Conservation (phyloP, 371 early-diverging fungal species). For the Dichotomocladium elegans region DNA sequence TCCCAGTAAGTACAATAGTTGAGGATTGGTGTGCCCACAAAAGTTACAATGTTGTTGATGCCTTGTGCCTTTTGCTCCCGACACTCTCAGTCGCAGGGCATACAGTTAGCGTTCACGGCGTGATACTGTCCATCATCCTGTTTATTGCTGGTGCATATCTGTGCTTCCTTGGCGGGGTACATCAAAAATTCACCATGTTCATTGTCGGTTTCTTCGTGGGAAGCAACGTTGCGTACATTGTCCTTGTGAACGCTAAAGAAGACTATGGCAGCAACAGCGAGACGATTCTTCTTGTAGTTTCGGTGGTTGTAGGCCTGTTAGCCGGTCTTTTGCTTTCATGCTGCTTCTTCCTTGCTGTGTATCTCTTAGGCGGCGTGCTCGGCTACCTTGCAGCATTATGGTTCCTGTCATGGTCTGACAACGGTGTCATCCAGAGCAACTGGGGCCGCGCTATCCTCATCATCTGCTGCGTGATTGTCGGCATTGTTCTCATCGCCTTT, state of each 20-base stretch:
- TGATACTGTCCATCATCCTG: constrained; percentile 50
- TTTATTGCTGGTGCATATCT: constrained; percentile 47
- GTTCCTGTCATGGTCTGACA: constrained; percentile 49
- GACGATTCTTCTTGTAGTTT: constrained; percentile 51
- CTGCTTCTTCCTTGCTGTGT: constrained; percentile 58
- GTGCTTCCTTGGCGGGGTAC: constrained; percentile 47
- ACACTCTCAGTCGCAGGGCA: constrained; percentile 25
- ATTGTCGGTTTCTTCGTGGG: constrained; percentile 55
- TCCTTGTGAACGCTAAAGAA: constrained; percentile 46
- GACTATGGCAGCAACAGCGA: constrained; percentile 41
- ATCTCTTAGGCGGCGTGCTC: constrained; percentile 53
- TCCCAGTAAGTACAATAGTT: constrained; percentile 2
- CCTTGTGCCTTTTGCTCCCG: not conserved
- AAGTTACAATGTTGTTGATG: not conserved
- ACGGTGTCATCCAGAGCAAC: constrained; percentile 44
- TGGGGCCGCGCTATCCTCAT: constrained; percentile 58
- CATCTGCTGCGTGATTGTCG: constrained; percentile 40
- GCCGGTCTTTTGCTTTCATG: constrained; percentile 50
- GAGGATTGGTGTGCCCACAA: not conserved
- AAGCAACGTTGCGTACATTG: constrained; percentile 49
- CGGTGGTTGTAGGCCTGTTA: constrained; percentile 48
- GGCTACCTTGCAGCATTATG: constrained; percentile 56
- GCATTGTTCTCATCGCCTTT: constrained; percentile 48
- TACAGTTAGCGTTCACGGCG: constrained; percentile 42
- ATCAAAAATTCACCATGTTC: constrained; percentile 58